Evolutionary conservation across 2,329 filamentous ascomycete species (phyloP), one percentile per base, ranked within the genome.

Genomic region (Sclerotinia nivalis): DNA sequence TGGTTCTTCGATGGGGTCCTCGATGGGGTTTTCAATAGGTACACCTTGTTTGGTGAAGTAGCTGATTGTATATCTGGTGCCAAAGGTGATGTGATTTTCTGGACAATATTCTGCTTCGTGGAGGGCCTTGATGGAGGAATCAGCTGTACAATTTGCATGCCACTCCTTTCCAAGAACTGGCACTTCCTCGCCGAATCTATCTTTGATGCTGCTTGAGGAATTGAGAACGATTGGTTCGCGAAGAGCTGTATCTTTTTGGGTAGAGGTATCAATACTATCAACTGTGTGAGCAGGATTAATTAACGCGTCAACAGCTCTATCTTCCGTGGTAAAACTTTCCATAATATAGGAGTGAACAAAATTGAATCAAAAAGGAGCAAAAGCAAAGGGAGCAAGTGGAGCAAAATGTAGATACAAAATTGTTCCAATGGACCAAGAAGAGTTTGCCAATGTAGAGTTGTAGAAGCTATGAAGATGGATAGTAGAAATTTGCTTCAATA

Each of bases 331-430:
- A 25, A 60, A 66, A 66, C 65, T 43, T 66, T 76, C 74, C 76
- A 78, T 78, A 70, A 73, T 77, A 69, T 40, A 28, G 5, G 61
- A 22, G 4, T 43, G 40, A 62, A 20, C 55, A 68, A 68, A 61
- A 54, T 49, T 28, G 60, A 40, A 64, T 58, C 67, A 69, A 69
- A 59, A 59, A 47, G 28, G 28, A 62, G 60, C 60, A 50, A 45
- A 45, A 58, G 52, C 64, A 58, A 68, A 62, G 25, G 47, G 40
- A 54, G 58, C 67, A 64, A 69, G 54, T 73, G 55, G 49, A 72
- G 70, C 74, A 73, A 77, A 77, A 75, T 71, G 71, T 72, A 72
- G 73, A 77, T 76, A 77, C 75, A 78, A 78, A 76, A 76, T 72
- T 73, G 71, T 69, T 75, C 74, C 74, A 76, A 73, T 69, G 69